Evolutionary conservation across 139 green algal genomes (phyloP), one percentile per base, ranked within the genome.

Genomic region (Chlorella sp.): DNA sequence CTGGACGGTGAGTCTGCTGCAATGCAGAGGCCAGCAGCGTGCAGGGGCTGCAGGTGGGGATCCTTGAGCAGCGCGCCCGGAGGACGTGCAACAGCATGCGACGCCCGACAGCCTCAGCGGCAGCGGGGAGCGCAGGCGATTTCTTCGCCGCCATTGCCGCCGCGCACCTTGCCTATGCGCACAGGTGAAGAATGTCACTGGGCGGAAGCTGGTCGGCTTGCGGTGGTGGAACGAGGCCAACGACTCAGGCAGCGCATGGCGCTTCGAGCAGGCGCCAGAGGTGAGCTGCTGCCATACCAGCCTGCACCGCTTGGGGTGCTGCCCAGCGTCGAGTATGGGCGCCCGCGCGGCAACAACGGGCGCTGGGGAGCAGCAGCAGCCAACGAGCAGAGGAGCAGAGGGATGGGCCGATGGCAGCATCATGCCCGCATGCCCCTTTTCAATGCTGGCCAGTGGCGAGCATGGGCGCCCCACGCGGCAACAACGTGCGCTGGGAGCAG

Each of bases 201-300:
- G 94, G 0, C 80, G 94, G 23, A 78, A 95, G 60, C 76, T 98
- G 69, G 94, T 98, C 33, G 94, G 94, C 3, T 80, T 98, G 36
- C 79, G 94, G 10, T 98, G 91, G 91, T 98, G 94, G 94, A 98
- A 98, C 68, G 94, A 98, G 73, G 88, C 92, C 4, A 92, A 89
- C 24, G 93, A 98, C 32, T 82, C 90, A n/a, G 94, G 94, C 27
- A 88, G 81, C 36, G 91, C 89, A 22, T 98, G 94, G 94, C 86
- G 90, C 23, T 98, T 97, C 82, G 94, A 98, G 71, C 87, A 74
- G 1, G 72, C 97, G 26, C 76, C 82, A 61, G 89, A 93, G 82
- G 85, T 88, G 17, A 33, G 67, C 63, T 10, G 59, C 59, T 10
- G 14, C n/a, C n/a, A n/a, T n/a, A n/a, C n/a, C n/a, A n/a, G n/a